Evolutionary conservation across 192 early-diverging fungal genomes (phyloP).

Genomic region (Funneliformis mosseae): DNA sequence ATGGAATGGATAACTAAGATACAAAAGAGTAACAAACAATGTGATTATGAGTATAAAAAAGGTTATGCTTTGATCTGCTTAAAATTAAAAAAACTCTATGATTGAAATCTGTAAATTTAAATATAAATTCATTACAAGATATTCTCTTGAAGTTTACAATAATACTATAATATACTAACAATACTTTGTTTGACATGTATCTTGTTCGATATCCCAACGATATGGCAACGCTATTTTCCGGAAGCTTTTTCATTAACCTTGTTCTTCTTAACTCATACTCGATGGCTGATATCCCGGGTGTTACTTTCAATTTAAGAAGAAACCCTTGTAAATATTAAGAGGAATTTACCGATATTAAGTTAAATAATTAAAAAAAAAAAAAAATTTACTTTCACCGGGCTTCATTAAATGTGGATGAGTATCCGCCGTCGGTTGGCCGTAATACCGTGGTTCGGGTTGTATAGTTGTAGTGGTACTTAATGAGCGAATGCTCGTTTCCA

Average conservation of each 20-base stretch:
- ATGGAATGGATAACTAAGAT: constrained; percentile 80
- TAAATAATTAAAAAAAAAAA: neutral
- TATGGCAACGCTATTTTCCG: constrained; percentile 69
- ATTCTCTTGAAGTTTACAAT: neutral
- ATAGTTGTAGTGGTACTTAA: constrained; percentile 5
- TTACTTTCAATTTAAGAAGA: constrained; percentile 53
- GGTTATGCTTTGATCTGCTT: neutral
- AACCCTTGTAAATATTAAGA: neutral
- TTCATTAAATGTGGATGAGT: constrained; percentile 86
- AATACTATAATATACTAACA: constrained; percentile 49
- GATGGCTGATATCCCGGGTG: constrained; percentile 70
- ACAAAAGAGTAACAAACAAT: neutral
- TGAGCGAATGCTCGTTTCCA: neutral
- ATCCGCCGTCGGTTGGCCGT: constrained; percentile 80
- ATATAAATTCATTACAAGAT: neutral
- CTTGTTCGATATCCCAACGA: constrained; percentile 74
- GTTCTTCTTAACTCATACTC: constrained; percentile 82
- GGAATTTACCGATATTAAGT: neutral
- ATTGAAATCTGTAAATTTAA: neutral
- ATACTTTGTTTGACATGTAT: constrained; percentile 89
- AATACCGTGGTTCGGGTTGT: constrained; percentile 16
- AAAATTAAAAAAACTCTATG: neutral
- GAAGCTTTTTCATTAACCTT: constrained; percentile 60
- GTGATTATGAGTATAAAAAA: neutral
- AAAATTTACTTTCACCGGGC: constrained; percentile 61